Evolutionary conservation across 2,329 filamentous ascomycete genomes (phyloP).

Genomic region (Aschersonia sp.): DNA sequence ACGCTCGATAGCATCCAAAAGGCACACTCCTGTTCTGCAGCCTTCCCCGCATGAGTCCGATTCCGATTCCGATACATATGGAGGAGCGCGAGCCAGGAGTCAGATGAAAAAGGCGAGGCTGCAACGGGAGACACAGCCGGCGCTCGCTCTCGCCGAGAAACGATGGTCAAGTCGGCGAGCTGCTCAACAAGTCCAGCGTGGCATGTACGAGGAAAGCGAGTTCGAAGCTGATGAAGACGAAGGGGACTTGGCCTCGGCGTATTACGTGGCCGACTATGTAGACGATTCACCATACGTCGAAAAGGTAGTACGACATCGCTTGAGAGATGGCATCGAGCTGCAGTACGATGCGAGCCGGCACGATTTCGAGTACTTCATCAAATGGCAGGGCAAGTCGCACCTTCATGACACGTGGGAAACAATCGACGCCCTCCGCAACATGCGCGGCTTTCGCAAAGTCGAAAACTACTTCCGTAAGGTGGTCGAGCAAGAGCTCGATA

Average conservation of each 20-base stretch:
- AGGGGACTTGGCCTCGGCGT: constrained; percentile 39
- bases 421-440: constrained; percentile 57
- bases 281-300: constrained; percentile 81
- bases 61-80: constrained; percentile 66
- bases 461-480: constrained; percentile 90
- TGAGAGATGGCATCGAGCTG: constrained; percentile 52
- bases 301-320: constrained; percentile 73
- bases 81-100: constrained; percentile 56
- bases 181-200: constrained; percentile 55
- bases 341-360: constrained; percentile 44
- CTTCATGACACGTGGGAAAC: constrained; percentile 94
- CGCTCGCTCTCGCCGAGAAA: constrained; percentile 61
- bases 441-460: constrained; percentile 72
- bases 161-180: constrained; percentile 84
- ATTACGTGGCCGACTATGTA: constrained; percentile 56
- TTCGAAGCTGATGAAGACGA: constrained; percentile 52
- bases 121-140: constrained; percentile 52
- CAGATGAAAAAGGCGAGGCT: constrained; percentile 65
- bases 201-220: constrained; percentile 53
- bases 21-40: constrained; percentile 38
- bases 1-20: constrained; percentile 37
- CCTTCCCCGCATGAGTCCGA: constrained; percentile 47
- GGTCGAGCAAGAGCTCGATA: constrained; percentile 64
- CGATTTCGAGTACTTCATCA: constrained; percentile 86
- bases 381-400: constrained; percentile 94